Evolutionary conservation across 1,284 basidiomycete species (phyloP), one percentile per base, ranked within the genome.

Genomic region (Leucoagaricus sp.): DNA sequence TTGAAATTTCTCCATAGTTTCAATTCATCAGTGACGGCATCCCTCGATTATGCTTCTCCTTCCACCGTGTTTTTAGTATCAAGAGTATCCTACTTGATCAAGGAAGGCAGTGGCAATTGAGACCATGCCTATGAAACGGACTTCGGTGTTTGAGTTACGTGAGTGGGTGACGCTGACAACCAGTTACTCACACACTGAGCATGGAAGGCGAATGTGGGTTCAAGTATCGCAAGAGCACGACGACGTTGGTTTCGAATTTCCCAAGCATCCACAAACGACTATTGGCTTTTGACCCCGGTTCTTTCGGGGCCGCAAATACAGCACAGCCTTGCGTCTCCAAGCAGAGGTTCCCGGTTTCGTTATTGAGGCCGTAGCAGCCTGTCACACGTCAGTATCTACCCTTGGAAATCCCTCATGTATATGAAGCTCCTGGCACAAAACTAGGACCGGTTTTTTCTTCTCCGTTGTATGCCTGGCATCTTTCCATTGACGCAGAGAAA

Each of bases 241-340:
- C 4, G 13, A n/a, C 5, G 15, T 23, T 28, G 23, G 25, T 6
- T 6, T 45, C 8, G 6, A 19, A 9, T 19, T 7, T 23, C 6
- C 17, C 4, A 6, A 8, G 19, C 23, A 21, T 21, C 19, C 12
- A 38, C 36, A 38, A n/a, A 8, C 36, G 36, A 7, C 5, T 6
- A 19, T 19, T n/a, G n/a, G 44, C 44, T 53, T 38, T 55, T 47
- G n/a, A 46, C 26, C 58, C 65, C 65, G 65, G 58, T 63, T 57
- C 58, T 60, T 62, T 67, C 65, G 65, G 65, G 62, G 58, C 65
- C 65, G 65, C 60, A 49, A 41, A 46, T 58, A 55, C 46, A 53
- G 51, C 53, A 49, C 53, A 55, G 47, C 53, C 53, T 44, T 49
- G 34, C 33, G 47, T 44, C 53, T 49, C 47, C 17, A 55, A 49